Base-by-base conservation (phyloP, 1,284 basidiomycete genomes). In the Blastosporella zonata region DNA sequence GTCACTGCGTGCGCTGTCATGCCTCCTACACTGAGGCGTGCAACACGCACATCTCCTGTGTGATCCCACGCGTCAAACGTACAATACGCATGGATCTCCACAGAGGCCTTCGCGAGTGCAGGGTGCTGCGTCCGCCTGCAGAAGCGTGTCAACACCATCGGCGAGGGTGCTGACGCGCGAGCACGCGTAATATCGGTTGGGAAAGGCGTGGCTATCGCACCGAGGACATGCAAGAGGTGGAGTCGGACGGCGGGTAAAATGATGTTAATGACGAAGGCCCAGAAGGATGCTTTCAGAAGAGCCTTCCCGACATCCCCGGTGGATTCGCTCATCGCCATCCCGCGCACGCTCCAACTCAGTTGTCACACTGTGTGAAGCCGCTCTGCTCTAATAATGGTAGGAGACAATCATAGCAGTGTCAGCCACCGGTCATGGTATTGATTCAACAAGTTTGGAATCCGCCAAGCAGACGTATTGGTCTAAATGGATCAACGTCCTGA, bases 1-100 rank as follows among this genome's bases (percentile, higher is more conserved):
- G 41, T 22, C 53, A 55, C 47, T 55, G 53, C 36, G 47, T 43
- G 15, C 50, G 50, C 15, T 55, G 53, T 44, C 53, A 55, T 36
- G 34, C 27, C 6, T 22, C 50, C 2, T 55, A 46, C 31, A 55
- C 47, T n/a, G 50, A 52, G 25, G 39, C 36, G 10, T 21, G 15
- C 8, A 55, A 55, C 36, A 41, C 35, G 2, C 36, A 34, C 38
- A 27, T 31, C 27, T 39, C 46, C 2, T 55, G 53, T 20, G 18
- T 40, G 28, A 38, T 55, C 20, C 50, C 50, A 2, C 50, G 52
- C 13, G 44, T 52, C 25, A 31, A 46, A 17, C 15, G 9, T n/a
- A n/a, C 34, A 15, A 7, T 13, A 23, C 43, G 6, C 25, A 42
- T 45, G 43, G 47, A 3, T 38, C 6, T 22, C 34, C 9, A 43